Evolutionary conservation across 768 basidiomycete genomes (phyloP), one percentile per base, ranked within the genome.

Genomic region (Boletus tylopilopsis): DNA sequence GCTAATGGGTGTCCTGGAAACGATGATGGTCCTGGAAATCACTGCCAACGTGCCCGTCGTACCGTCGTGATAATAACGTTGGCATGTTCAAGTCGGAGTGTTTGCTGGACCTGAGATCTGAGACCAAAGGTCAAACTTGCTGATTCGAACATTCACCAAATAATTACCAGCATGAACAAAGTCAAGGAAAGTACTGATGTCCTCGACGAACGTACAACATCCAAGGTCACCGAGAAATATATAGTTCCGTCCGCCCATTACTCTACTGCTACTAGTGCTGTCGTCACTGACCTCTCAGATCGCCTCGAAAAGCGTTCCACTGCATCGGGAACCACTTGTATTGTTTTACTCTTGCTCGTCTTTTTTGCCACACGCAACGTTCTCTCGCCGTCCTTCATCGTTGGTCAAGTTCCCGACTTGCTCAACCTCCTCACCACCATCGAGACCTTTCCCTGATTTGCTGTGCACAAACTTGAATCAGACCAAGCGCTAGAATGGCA

Each of bases 331-430:
- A 6, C 34, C 7, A 18, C 33, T 7, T 57, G n/a, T n/a, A n/a
- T 32, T 6, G 21, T 35, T 7, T 57, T 56, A 1, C 63, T 61
- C 5, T 36, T 39, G 4, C 30, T 67, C 41, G 24, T 65, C 22
- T 60, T 67, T 47, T 67, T 69, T 39, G 49, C 49, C 6, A 60
- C 51, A 5, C 65, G 61, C 40, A 67, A 67, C 47, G 63, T 67
- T 22, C 57, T 69, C 11, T 54, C 18, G 0, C 66, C 67, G 4
- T 43, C 49, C n/a, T 63, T 67, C 39, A 59, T 67, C 12, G 6
- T 67, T 10, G 67, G 65, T 5, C 66, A 67, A 43, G 60, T 67
- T 16, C 63, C 67, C 5, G 67, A 65, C 29, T 29, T 68, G 33
- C 56, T 68, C 22, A 44, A 67, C 36, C 49, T 58, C 27, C 56